These are phyloP conservation scores for Pseudopediastrum boryanum DNA, from an alignment of 139 green algal genomes.

Conservation along the genomic window DNA sequence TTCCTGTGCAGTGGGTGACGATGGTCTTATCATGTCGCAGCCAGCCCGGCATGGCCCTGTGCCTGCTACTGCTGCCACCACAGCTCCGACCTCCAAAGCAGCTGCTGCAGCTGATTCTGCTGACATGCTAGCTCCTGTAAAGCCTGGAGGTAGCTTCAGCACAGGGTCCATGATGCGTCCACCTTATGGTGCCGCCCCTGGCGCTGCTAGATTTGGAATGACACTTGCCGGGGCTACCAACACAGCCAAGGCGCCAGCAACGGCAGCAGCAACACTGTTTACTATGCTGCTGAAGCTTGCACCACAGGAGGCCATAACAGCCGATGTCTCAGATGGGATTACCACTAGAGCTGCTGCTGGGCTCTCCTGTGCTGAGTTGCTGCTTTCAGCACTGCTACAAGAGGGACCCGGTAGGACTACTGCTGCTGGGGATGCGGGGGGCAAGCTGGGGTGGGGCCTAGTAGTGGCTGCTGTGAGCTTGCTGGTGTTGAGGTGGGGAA, in stretches of 20 bases:
- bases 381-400: not conserved
- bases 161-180: too few relatives aligned
- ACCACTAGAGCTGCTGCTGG: not conserved
- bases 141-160: not conserved
- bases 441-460: not conserved
- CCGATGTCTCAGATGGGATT: not conserved
- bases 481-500: conserved; percentile 15
- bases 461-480: not conserved
- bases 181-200: not conserved
- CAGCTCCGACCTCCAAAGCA: conserved; percentile 6
- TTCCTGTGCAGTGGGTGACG: conserved; percentile 13
- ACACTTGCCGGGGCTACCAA: not conserved
- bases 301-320: not conserved
- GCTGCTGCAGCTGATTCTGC: not conserved
- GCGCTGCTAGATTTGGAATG: conserved; percentile 8
- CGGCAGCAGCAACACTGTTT: conserved; percentile 2
- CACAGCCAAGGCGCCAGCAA: not conserved
- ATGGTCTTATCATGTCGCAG: conserved; percentile 22
- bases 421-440: not conserved
- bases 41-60: not conserved
- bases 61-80: not conserved
- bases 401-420: not conserved
- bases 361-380: too few relatives aligned
- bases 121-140: not conserved
- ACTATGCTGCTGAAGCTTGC: not conserved